Conservation (phyloP, 768 basidiomycete species). For the Podaxis pistillaris region DNA sequence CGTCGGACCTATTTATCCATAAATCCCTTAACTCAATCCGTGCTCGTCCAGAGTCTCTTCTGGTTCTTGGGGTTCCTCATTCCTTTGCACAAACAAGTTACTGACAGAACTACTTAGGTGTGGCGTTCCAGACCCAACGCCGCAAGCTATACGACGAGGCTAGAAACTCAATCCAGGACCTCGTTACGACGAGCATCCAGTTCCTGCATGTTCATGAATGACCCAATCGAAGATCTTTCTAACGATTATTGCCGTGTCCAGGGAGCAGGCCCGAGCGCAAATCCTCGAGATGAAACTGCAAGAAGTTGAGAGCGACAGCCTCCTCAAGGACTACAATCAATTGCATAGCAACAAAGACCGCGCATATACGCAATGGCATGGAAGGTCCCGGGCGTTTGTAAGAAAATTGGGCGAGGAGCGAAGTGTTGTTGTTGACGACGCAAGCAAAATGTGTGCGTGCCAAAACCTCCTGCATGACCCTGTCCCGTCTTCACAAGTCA, state of each 20-base stretch:
- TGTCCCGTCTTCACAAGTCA: not conserved
- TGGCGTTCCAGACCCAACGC: constrained; percentile 28
- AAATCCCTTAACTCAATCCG: not conserved
- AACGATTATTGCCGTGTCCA: constrained; percentile 15
- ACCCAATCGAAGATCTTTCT: not conserved
- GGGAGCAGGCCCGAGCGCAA: constrained; percentile 29
- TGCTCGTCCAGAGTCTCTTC: not conserved
- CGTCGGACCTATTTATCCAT: not conserved
- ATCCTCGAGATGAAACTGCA: constrained; percentile 25
- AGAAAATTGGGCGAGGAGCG: constrained; percentile 35
- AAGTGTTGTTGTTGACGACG: constrained; percentile 30
- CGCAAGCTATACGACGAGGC: constrained; percentile 32
- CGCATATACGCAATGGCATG: constrained; percentile 8
- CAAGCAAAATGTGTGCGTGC: constrained; percentile 36
- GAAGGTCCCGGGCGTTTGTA: constrained; percentile 26
- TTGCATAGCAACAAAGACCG: not conserved
- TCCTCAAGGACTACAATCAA: constrained; percentile 23
- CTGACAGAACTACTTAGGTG: not conserved
- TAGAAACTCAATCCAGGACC: constrained; percentile 28
- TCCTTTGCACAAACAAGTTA: not conserved
- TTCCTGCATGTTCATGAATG: constrained; percentile 9
- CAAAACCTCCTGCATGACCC: not conserved
- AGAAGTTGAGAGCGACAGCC: constrained; percentile 26
- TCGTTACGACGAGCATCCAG: constrained; percentile 17
- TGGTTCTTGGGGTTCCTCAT: not conserved